Evolutionary conservation across 2,329 filamentous ascomycete genomes (phyloP), one percentile per base, ranked within the genome.

Genomic region (Berkeleyomyces rouxiae): DNA sequence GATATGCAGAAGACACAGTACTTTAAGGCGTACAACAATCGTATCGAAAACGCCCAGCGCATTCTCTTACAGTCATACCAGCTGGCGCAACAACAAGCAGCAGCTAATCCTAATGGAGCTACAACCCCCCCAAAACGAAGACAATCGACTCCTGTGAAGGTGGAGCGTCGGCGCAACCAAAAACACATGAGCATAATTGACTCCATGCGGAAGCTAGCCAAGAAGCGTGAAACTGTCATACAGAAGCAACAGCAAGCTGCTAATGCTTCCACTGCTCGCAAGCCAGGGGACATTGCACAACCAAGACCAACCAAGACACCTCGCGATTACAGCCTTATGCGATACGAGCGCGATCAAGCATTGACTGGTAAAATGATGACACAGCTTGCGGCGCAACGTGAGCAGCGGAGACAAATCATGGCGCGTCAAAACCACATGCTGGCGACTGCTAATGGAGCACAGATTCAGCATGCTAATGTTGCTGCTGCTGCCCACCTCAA

Each of bases 1-100:
- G 93, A 99, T 67, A 95, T 97, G 86, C 85, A 87, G 16, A 96
- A 96, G 75, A 96, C 90, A 0, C 87, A 91, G 53, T 99, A 97
- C 71, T 99, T 97, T 78, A 89, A 90, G 69, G 74, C 81, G 1
- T 86, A 85, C 70, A 83, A 82, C 66, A 75, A 74, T 7, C 75
- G 83, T 37, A 83, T 86, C 37, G 81, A 85, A 62, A 73, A 77
- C 7, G 83, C 82, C 0, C 82, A 85, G 68, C 75, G 78, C 51
- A 72, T 75, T 37, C 80, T 82, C 65, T 72, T 73, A 55, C 77
- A 80, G 63, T 78, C 81, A 58, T 80, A 81, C 62, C 77, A 81
- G 63, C 74, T 76, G 36, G 77, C 77, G 37, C 74, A 79, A 67
- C 73, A 74, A 55, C 62, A 62, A n/a, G 64, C 73, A 0, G 70